These are phyloP conservation scores for Sordariomycetes sp. DNA, from an alignment of 2,329 filamentous ascomycete genomes.

Conservation along the genomic window DNA sequence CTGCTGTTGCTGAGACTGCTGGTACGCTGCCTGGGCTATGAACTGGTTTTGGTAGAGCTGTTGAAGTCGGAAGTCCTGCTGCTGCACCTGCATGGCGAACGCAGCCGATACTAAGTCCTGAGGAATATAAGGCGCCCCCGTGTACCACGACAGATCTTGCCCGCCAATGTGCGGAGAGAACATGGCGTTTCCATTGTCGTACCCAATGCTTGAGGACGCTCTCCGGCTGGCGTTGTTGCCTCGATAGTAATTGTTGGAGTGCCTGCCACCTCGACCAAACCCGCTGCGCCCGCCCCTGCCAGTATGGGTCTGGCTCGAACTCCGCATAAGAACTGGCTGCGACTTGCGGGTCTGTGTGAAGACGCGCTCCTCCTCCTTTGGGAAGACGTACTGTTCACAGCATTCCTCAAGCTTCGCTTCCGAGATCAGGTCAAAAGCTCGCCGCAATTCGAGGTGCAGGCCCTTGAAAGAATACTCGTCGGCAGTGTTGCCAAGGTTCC, in stretches of 20 bases:
- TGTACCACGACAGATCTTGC: slow-evolving; percentile 3
- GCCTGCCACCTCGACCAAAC: slow-evolving; percentile 30
- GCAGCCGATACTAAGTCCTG: not conserved
- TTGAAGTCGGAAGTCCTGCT: slow-evolving; percentile 6
- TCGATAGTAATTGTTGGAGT: slow-evolving; percentile 26
- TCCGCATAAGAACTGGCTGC: slow-evolving; percentile 43
- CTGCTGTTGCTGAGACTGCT: slow-evolving; percentile 10
- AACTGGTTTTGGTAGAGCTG: slow-evolving; percentile 9
- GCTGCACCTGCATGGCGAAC: slow-evolving; percentile 15
- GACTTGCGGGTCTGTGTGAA: slow-evolving; percentile 33
- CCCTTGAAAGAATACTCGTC: slow-evolving; percentile 91
- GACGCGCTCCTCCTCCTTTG: slow-evolving; percentile 61
- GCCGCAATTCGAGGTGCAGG: slow-evolving; percentile 75
- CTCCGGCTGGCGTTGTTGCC: slow-evolving; percentile 33
- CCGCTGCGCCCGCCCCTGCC: slow-evolving; percentile 20
- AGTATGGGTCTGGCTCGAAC: slow-evolving; percentile 44
- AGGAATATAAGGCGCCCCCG: not conserved
- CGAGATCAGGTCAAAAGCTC: slow-evolving; percentile 74
- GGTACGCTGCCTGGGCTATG: slow-evolving; percentile 25
- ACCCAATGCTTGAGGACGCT: slow-evolving; percentile 37
- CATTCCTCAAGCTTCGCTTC: slow-evolving; percentile 68
- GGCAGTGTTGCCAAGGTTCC: slow-evolving; percentile 91
- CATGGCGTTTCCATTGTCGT: slow-evolving; percentile 20
- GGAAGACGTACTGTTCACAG: slow-evolving; percentile 80
- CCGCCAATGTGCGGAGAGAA: slow-evolving; percentile 1